phyloP scores from a whole-genome alignment of 306 rosid species.

The Notholithocarpus densiflorus region DNA sequence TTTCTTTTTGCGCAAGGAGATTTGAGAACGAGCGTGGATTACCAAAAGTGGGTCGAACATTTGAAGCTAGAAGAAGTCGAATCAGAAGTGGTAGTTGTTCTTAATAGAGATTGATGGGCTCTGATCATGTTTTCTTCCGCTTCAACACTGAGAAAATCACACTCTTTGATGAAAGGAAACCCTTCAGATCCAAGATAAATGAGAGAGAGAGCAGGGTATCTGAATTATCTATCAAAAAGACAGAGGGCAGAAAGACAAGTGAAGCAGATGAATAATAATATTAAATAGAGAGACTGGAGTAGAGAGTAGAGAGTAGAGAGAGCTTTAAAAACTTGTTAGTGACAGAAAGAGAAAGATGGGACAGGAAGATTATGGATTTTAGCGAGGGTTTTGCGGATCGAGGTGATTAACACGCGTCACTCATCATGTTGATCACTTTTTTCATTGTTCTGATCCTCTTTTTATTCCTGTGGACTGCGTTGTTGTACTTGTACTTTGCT shows the following conservation, averaged over 20 bases:
- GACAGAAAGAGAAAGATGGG: neutral
- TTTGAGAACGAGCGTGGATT: conserved; percentile 44
- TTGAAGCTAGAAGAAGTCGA: conserved; percentile 20
- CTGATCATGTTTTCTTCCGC: conserved; percentile 25
- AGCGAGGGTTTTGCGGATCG: conserved; percentile 51
- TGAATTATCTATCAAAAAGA: too few relatives aligned
- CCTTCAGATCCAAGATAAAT: neutral
- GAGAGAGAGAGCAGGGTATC: neutral
- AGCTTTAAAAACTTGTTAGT: neutral
- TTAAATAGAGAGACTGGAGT: neutral
- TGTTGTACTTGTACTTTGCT: neutral
- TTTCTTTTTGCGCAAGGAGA: conserved; percentile 34
- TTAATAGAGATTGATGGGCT: conserved; percentile 30
- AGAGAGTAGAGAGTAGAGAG: conserved; percentile 9
- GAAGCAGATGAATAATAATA: too few relatives aligned
- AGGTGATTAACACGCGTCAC: conserved; percentile 54
- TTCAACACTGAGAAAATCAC: conserved; percentile 11
- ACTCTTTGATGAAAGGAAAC: neutral
- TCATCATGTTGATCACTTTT: conserved; percentile 28
- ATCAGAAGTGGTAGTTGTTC: conserved; percentile 26
- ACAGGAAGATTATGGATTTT: conserved; percentile 31
- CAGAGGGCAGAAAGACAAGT: too few relatives aligned
- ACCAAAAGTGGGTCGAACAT: conserved; percentile 41
- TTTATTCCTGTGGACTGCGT: neutral
- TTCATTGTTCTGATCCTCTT: neutral